Base-by-base conservation (phyloP, 176 grass and related monocot genomes). In the Bromus sterilis region DNA sequence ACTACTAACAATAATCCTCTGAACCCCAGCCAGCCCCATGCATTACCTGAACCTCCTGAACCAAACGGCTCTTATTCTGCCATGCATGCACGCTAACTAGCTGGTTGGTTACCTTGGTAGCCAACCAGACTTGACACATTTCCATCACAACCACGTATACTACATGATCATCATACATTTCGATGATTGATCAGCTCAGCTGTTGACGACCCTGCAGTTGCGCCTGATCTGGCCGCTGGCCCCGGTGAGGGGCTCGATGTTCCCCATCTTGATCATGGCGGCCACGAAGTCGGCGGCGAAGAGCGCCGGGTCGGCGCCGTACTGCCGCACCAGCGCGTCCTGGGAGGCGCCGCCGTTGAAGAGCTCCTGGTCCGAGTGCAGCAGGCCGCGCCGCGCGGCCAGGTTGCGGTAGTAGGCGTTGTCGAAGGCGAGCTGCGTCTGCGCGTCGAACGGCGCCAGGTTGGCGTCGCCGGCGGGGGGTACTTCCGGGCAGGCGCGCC, bases 331-430 rank as follows among this genome's bases (percentile, higher is more conserved):
- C 61, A 91, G 77, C 49, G 71, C 57, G 70, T 97, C 94, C 81
- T 87, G 86, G 4, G 91, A 91, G 2, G n/a, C n/a, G n/a, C 30
- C 81, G 31, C 82, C 61, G 11, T 86, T 92, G 87, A 94, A 94
- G 61, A 97, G 87, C 82, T 86, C 89, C 87, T 94, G 91, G 43
- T 94, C 91, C 1, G 91, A 97, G 88, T 84, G 94, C 24, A 97
- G 92, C 21, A 94, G 86, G 24, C 89, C 89, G 31, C 69, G 65
- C 41, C 18, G 25, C 12, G 2, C 26, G 8, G 89, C 15, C 8
- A 93, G 88, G 75, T 97, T 89, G 9, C 77, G 11, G 86, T 77
- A 97, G 89, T 93, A 97, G 5, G 57, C 68, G 66, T 89, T 93
- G 77, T 91, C 94, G 85, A 97, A 97, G 34, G 1, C 18, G 56